phyloP scores from a whole-genome alignment of 345 rosid genomes.

The Pistacia atlantica region DNA sequence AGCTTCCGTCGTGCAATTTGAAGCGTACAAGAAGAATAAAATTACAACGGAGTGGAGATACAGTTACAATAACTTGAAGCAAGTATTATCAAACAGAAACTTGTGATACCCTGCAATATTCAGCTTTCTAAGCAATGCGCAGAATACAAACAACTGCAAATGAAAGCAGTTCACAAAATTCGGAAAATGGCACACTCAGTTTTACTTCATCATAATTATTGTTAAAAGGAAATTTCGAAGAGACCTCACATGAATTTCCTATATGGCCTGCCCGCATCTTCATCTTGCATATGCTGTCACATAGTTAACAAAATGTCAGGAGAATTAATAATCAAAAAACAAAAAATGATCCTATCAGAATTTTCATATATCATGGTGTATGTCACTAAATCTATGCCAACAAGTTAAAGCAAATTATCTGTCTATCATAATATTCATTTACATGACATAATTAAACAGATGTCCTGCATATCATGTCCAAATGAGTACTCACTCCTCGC shows the following conservation, averaged over 20 bases:
- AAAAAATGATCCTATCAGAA: neutral
- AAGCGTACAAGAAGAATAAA: too few relatives aligned
- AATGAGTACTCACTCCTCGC: neutral
- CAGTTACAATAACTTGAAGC: neutral
- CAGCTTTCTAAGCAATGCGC: neutral
- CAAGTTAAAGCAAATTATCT: neutral
- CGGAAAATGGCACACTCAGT: conserved; percentile 3
- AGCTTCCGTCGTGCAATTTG: too few relatives aligned
- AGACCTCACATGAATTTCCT: conserved; percentile 68
- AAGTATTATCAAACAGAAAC: neutral
- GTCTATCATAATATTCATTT: neutral
- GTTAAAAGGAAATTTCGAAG: neutral
- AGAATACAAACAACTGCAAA: conserved; percentile 11
- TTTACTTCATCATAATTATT: conserved; percentile 18
- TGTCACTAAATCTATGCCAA: neutral
- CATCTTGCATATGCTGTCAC: conserved; percentile 90
- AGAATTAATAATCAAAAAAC: neutral
- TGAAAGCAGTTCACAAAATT: neutral
- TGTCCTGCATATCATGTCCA: neutral
- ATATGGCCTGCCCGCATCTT: conserved; percentile 83
- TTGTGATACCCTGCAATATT: neutral
- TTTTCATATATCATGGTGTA: neutral
- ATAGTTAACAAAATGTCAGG: conserved; percentile 1
- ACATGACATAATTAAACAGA: neutral
- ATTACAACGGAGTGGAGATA: neutral